Base-by-base conservation (phyloP, 495 filamentous ascomycete genomes). In the Halenospora varia region DNA sequence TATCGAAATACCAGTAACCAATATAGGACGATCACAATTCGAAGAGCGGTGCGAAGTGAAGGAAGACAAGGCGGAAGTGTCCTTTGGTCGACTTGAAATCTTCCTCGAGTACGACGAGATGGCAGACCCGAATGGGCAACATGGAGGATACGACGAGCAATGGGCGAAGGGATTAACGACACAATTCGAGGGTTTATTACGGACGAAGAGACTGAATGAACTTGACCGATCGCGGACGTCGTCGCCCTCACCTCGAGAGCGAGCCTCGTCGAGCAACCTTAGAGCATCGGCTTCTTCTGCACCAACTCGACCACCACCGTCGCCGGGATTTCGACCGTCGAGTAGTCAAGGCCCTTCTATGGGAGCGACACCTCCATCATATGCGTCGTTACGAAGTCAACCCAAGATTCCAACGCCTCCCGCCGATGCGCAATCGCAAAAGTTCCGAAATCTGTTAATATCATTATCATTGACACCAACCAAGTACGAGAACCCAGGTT, bases 401-500 rank as follows among this genome's bases (percentile, higher is more conserved):
- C 92, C 94, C 42, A 88, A 88, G 61, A 79, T 96, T 35, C 91
- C 94, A 3, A 83, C 84, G 17, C 82, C 90, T 6, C 90, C 94
- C 0, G 73, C 77, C 17, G 89, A 95, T 69, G 68, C 80, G 42
- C 74, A 78, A 17, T 90, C 89, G 0, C 75, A 89, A 24, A 93
- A 89, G 61, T 97, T 97, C 68, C 84, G 88, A 48, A 95, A 88
- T 73, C 76, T 92, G 29, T 77, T 99, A 3, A 77, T 91, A 48
- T 85, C 87, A 2, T 73, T 97, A 9, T 94, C 94, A 2, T 77
- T 83, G 24, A 94, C 88, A 23, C 94, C 94, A 10, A 88, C 83
- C 18, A 92, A 90, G 67, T 99, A 96, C 73, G 94, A 99, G 74
- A 97, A 99, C 68, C 94, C 95, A 0, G 95, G 94, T 35, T 77